Conservation (phyloP, 352 stramenopile species). For the Phytophthora idaei region DNA sequence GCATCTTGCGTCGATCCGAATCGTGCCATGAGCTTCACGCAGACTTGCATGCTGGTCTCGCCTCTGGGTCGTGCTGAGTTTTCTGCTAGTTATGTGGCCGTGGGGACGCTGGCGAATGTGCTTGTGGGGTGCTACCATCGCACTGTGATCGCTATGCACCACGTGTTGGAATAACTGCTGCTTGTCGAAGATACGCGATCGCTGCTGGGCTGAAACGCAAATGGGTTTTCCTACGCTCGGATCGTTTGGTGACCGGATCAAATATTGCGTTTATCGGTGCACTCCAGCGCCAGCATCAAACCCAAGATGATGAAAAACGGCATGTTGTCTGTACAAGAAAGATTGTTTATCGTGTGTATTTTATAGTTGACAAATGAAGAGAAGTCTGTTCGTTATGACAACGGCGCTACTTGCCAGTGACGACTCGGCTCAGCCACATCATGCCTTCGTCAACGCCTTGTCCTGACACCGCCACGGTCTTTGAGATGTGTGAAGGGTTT, state of each 20-base stretch:
- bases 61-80: constrained; percentile 21
- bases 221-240: neutral
- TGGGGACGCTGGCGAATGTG: constrained; percentile 35
- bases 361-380: too few relatives aligned
- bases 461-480: constrained; percentile 36
- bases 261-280: neutral
- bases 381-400: constrained; percentile 5
- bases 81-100: constrained; percentile 25
- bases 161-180: constrained; percentile 37
- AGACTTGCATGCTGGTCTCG: constrained; percentile 34
- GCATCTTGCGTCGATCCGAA: constrained; percentile 17
- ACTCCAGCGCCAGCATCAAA: constrained; percentile 19
- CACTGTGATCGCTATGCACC: constrained; percentile 38
- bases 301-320: constrained; percentile 32
- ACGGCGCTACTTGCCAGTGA: constrained; percentile 24
- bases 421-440: constrained; percentile 44
- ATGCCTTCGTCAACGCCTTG: constrained; percentile 53
- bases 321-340: constrained; percentile 15
- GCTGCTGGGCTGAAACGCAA: constrained; percentile 32
- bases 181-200: constrained; percentile 33
- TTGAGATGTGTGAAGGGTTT: constrained; percentile 39
- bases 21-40: constrained; percentile 34
- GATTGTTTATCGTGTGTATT: neutral
- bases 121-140: constrained; percentile 40
- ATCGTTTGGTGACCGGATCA: too few relatives aligned